Evolutionary conservation across 192 early-diverging fungal genomes (phyloP).

Genomic region (Coemansia furcata): DNA sequence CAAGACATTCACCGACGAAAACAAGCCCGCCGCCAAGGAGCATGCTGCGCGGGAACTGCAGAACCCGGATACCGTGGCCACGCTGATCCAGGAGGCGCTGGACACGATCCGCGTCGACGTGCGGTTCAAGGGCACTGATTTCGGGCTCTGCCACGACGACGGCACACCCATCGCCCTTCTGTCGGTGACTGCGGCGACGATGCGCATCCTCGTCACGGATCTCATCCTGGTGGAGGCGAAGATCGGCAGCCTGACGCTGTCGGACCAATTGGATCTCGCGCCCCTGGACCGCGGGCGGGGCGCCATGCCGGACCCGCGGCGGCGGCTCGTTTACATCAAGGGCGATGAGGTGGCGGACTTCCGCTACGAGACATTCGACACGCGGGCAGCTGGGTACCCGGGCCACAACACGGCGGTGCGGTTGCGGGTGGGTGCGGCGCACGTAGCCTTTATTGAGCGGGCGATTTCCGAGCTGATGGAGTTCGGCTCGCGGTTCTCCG

Average conservation of each 20-base stretch:
- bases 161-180: conserved; percentile 65
- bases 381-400: conserved; percentile 59
- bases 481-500: conserved; percentile 81
- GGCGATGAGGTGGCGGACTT: conserved; percentile 84
- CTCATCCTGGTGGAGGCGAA: conserved; percentile 65
- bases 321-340: conserved; percentile 75
- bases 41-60: background rate
- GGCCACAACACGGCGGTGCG: conserved; percentile 81
- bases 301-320: conserved; percentile 13
- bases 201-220: conserved; percentile 58
- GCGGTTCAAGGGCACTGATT: conserved; percentile 73
- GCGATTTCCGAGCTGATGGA: conserved; percentile 68
- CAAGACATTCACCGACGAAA: conserved; percentile 63
- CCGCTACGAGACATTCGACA: conserved; percentile 77
- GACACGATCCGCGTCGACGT: conserved; percentile 75
- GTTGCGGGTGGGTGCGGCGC: conserved; percentile 78
- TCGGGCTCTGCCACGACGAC: conserved; percentile 82
- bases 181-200: conserved; percentile 68
- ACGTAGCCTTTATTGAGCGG: conserved; percentile 76
- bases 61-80: conserved; percentile 12
- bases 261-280: conserved; percentile 59
- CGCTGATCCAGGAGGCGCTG: conserved; percentile 47
- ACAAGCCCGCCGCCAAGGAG: background rate
- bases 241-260: conserved; percentile 68
- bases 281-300: background rate